Conservation (phyloP, 371 early-diverging fungal genomes). For the Saksenaea oblongispora region DNA sequence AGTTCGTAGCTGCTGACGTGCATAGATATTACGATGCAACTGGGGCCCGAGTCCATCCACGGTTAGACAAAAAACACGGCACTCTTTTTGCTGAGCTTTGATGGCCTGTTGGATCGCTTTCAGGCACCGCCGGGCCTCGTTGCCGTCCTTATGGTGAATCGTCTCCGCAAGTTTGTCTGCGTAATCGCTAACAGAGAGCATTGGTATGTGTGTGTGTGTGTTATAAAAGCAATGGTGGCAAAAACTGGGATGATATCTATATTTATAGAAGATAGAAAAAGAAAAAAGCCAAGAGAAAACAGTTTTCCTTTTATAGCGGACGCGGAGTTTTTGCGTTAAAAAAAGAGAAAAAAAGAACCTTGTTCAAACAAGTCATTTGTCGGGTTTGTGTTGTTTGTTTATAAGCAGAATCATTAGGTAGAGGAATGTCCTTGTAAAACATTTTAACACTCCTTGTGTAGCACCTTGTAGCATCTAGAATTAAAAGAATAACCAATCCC, state of each 20-base stretch:
- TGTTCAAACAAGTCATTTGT: not conserved
- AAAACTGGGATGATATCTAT: not conserved
- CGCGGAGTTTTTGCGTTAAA: not conserved
- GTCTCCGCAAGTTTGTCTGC: not conserved
- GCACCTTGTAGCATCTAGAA: too few relatives aligned
- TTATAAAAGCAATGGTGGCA: not conserved
- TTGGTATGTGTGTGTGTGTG: too few relatives aligned
- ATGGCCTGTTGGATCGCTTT: constrained; percentile 13
- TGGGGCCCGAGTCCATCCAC: constrained; percentile 12
- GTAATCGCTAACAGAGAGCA: not conserved
- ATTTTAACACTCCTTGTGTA: too few relatives aligned
- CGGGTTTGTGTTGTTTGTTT: not conserved
- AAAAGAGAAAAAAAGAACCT: not conserved
- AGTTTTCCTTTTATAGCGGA: not conserved
- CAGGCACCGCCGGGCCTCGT: not conserved
- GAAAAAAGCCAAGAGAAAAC: not conserved
- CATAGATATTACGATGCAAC: constrained; percentile 13
- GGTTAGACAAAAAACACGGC: constrained; percentile 6
- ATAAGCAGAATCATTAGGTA: too few relatives aligned
- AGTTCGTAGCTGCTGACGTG: constrained; percentile 5
- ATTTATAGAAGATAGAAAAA: not conserved
- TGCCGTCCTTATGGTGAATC: not conserved
- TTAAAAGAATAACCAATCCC: too few relatives aligned
- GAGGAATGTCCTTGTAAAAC: not conserved
- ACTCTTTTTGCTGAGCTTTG: constrained; percentile 18